Conservation (phyloP, 352 stramenopile species). For the Phytophthora sansomeana region DNA sequence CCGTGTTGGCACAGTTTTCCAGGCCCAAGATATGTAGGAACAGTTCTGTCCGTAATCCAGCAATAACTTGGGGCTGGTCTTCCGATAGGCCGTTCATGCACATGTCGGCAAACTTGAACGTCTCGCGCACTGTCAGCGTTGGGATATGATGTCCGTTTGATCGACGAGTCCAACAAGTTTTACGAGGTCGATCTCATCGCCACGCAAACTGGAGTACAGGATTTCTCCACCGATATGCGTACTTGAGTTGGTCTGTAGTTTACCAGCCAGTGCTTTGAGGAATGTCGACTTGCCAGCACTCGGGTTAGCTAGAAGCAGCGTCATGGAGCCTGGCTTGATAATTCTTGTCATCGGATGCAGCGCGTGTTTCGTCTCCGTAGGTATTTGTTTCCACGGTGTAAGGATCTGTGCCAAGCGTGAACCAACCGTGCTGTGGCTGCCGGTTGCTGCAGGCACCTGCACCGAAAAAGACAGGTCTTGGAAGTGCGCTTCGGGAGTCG, state of each 20-base stretch:
- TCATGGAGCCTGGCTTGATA: conserved; percentile 49
- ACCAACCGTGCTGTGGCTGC: conserved; percentile 40
- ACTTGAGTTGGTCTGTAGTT: conserved; percentile 47
- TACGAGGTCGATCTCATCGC: too few species aligned
- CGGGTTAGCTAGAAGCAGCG: conserved; percentile 40
- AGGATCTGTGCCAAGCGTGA: background rate
- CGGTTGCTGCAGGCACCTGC: conserved; percentile 50
- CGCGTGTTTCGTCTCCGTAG: conserved; percentile 34
- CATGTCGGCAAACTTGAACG: too few species aligned
- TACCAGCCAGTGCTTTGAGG: conserved; percentile 56
- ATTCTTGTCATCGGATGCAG: conserved; percentile 62
- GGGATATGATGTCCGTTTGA: too few species aligned
- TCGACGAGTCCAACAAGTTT: too few species aligned
- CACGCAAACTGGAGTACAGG: conserved; percentile 13
- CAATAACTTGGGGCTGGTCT: too few species aligned
- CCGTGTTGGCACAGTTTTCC: too few species aligned
- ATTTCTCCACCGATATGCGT: conserved; percentile 37
- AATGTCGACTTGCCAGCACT: conserved; percentile 61
- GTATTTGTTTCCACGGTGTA: background rate
- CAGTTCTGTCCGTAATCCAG: too few species aligned
- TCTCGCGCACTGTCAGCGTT: too few species aligned
- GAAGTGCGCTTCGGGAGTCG: too few species aligned
- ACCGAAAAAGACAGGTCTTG: conserved; percentile 1
- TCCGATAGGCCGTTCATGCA: too few species aligned
- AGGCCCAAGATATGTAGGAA: too few species aligned